Evolutionary conservation across 257 asterid genomes (phyloP), one percentile per base, ranked within the genome.

Genomic region (Nicotiana tomentosiformis): DNA sequence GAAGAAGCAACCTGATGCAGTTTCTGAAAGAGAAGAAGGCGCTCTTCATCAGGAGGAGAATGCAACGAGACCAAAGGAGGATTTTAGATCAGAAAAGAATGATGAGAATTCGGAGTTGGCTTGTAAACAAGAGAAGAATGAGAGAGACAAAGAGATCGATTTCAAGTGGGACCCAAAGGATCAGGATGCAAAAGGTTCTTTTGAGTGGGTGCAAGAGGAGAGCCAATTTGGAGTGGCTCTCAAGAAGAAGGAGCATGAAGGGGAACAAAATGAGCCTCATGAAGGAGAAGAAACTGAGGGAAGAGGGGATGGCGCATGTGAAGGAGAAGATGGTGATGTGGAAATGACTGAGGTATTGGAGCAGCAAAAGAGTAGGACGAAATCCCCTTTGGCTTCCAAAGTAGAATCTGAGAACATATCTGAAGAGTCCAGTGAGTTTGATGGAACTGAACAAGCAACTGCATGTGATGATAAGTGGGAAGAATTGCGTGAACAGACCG

Each of bases 391-490:
- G 33, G 20, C 78, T 69, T 49, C 65, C 79, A 77, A 60, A 76
- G 85, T 85, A 66, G 84, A 81, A 69, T 83, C 60, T 85, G 85
- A 83, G 33, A 83, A 46, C 51, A 82, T 77, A 72, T 77, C 84
- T 39, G 78, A 69, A 66, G 87, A 81, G 83, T 80, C 33, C 51
- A 84, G 69, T 86, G 88, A 78, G 77, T 55, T 76, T 70, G 78
- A 79, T 57, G 84, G 80, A 79, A 72, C 77, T 70, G 82, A 78
- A 81, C 58, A 58, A 61, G 84, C 77, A 83, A 84, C 46, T 51
- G 66, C 84, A 12, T 87, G 79, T 85, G 82, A 85, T 82, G 83
- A 76, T 86, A 82, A 69, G 65, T 83, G 20, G 83, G 90, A 84
- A 86, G 84, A 82, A 74, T 86, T 82, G 61, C 60, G 57, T 62